Conservation (phyloP, 257 asterid genomes). For the Salvia miltiorrhiza region DNA sequence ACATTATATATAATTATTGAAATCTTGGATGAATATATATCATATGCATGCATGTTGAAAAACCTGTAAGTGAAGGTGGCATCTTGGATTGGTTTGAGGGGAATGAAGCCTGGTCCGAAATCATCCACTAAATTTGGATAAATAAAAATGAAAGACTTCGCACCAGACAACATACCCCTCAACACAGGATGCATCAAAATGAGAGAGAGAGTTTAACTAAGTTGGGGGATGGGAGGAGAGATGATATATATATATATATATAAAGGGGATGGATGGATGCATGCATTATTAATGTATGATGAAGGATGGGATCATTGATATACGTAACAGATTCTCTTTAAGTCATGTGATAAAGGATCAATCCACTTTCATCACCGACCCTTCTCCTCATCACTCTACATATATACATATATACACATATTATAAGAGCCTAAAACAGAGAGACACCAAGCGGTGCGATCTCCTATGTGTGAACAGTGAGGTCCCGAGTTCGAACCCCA, state of each 20-base stretch:
- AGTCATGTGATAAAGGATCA: constrained; percentile 32
- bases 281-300: constrained; percentile 24
- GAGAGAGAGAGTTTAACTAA: neutral
- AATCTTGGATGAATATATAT: too few species aligned
- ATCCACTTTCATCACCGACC: constrained; percentile 28
- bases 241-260: too few species aligned
- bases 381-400: neutral
- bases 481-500: too few species aligned
- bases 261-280: neutral
- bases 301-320: constrained; percentile 31
- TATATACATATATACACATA: neutral
- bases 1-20: too few species aligned
- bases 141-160: constrained; percentile 37
- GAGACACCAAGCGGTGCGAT: too few species aligned
- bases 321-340: constrained; percentile 31
- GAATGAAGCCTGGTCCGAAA: constrained; percentile 89
- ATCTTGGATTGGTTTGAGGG: too few species aligned
- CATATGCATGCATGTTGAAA: too few species aligned
- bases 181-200: constrained; percentile 22
- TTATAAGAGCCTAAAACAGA: too few species aligned
- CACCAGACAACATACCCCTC: constrained; percentile 73
- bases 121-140: constrained; percentile 20
- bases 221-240: neutral
- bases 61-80: too few species aligned
- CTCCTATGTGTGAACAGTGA: too few species aligned